A percentile compares a stretch with the other conserved stretches of the same genome.
These are phyloP conservation scores for Globisporangium rhizosaccharum DNA, from an alignment of 352 stramenopile species.

Conservation along the genomic window DNA sequence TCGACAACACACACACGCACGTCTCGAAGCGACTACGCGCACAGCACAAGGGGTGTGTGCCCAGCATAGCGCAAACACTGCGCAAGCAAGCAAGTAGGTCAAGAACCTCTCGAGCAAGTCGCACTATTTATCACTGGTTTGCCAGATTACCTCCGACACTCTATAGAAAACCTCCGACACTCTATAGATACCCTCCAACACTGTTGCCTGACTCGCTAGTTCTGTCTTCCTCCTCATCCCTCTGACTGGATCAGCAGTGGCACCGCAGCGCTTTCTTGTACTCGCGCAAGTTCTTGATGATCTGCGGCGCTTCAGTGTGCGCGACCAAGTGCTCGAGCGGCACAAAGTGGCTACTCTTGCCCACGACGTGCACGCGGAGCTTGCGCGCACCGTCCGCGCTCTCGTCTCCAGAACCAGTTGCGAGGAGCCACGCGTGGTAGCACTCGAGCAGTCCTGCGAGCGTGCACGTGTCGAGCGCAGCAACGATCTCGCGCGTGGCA, in stretches of 20 bases:
- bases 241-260: conserved; percentile 25
- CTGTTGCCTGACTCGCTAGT: not conserved
- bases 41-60: not conserved
- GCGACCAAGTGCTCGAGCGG: conserved; percentile 55
- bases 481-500: conserved; percentile 40
- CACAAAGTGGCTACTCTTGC: conserved; percentile 51
- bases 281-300: conserved; percentile 53
- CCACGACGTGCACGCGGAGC: conserved; percentile 71
- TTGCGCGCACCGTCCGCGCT: conserved; percentile 26
- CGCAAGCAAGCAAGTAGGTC: too few species aligned
- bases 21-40: not conserved
- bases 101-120: too few species aligned
- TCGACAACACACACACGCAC: too few species aligned
- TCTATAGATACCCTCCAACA: not conserved
- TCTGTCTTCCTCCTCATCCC: not conserved
- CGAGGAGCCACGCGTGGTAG: conserved; percentile 57
- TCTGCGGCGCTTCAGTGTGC: conserved; percentile 35
- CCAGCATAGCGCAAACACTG: not conserved
- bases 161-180: not conserved
- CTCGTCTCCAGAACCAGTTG: not conserved
- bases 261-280: conserved; percentile 59
- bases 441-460: conserved; percentile 29
- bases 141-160: too few species aligned
- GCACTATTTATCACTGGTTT: too few species aligned
- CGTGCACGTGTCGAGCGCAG: conserved; percentile 35